Conservation (phyloP, 495 filamentous ascomycete species). For the Tuber brumale region DNA sequence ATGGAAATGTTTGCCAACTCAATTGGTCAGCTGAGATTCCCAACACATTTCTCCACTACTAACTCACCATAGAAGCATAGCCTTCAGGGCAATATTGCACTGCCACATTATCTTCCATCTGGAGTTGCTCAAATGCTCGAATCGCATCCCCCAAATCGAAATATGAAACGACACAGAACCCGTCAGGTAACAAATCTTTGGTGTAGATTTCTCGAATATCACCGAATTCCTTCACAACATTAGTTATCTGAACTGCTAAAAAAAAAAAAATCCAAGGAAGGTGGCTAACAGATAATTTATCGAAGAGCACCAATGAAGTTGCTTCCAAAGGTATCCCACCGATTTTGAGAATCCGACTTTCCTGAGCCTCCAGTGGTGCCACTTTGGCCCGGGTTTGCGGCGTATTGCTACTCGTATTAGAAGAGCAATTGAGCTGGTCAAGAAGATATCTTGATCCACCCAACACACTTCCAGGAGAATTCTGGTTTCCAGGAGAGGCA, state of each 20-base stretch:
- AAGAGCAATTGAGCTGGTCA: background rate
- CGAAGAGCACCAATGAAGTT: slow-evolving; percentile 13
- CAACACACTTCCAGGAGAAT: background rate
- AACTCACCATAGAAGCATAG: slow-evolving; percentile 34
- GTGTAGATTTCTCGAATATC: slow-evolving; percentile 38
- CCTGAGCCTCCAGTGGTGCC: background rate
- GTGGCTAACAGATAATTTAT: slow-evolving; percentile 17
- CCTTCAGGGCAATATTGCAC: slow-evolving; percentile 36
- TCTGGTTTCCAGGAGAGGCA: background rate
- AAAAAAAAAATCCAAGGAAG: background rate
- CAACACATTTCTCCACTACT: background rate
- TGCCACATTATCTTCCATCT: slow-evolving; percentile 23
- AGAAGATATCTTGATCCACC: background rate
- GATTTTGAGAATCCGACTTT: slow-evolving; percentile 2
- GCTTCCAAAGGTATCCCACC: slow-evolving; percentile 16
- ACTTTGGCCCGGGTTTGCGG: background rate
- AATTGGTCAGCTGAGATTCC: slow-evolving; percentile 11
- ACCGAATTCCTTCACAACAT: slow-evolving; percentile 22
- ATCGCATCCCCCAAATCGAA: slow-evolving; percentile 36
- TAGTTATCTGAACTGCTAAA: background rate
- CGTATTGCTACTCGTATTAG: background rate
- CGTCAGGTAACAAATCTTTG: slow-evolving; percentile 26
- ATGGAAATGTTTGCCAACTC: slow-evolving; percentile 26
- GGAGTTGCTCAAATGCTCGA: slow-evolving; percentile 23
- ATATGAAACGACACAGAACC: slow-evolving; percentile 36